Evolutionary conservation across 768 basidiomycete genomes (phyloP).

Genomic region (Mycena maculata): DNA sequence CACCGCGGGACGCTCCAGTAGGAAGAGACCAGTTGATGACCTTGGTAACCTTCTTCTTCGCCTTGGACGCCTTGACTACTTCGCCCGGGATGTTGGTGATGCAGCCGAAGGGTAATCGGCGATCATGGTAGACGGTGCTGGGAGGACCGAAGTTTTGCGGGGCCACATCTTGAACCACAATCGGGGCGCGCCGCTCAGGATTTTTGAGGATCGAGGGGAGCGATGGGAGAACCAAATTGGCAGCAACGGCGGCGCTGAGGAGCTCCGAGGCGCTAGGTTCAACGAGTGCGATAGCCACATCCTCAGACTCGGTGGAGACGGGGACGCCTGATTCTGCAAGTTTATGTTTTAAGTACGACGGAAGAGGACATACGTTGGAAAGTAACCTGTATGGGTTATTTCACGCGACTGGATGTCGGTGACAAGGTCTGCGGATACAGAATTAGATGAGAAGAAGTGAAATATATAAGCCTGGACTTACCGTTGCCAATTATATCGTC

Average conservation of each 20-base stretch:
- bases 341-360: background rate
- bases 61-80: background rate
- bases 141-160: conserved; percentile 11
- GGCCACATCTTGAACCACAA: background rate
- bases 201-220: conserved; percentile 20
- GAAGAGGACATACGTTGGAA: background rate
- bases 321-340: background rate
- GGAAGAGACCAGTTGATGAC: conserved; percentile 2
- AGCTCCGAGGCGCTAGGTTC: background rate
- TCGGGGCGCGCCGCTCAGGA: background rate
- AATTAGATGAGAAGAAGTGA: background rate
- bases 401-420: background rate
- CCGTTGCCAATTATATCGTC: background rate
- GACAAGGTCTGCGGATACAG: background rate
- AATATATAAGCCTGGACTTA: background rate
- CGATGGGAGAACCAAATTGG: conserved; percentile 8
- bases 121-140: conserved; percentile 14
- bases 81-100: conserved; percentile 3
- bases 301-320: background rate
- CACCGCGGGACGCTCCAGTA: background rate
- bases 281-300: background rate
- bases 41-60: background rate
- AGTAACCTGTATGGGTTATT: background rate
- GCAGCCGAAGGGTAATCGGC: conserved; percentile 13
- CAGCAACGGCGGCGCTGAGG: background rate